A percentile compares a stretch with the other conserved stretches of the same genome.
These are phyloP conservation scores for Penstemon newberryi DNA, from an alignment of 257 asterid genomes.

Conservation along the genomic window DNA sequence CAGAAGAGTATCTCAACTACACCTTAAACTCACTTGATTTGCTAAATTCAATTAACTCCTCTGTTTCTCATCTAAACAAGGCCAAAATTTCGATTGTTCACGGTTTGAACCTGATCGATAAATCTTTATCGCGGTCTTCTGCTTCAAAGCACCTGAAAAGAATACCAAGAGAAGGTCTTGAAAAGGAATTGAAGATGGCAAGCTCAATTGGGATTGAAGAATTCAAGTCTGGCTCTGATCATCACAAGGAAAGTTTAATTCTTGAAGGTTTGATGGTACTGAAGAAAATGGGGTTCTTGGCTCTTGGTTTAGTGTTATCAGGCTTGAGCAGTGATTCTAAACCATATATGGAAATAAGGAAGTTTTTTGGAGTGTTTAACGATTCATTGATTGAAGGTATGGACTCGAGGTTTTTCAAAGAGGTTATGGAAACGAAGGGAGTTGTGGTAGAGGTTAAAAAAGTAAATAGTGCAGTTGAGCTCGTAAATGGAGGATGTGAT, in stretches of 20 bases:
- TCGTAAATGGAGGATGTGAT: constrained; percentile 10
- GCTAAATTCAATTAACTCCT: constrained; percentile 51
- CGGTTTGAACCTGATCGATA: constrained; percentile 37
- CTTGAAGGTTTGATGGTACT: constrained; percentile 38
- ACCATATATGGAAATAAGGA: constrained; percentile 41
- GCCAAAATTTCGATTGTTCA: constrained; percentile 43
- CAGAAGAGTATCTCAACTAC: constrained; percentile 50
- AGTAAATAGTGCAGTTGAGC: constrained; percentile 39
- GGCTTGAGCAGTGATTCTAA: constrained; percentile 44
- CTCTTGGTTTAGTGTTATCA: constrained; percentile 49
- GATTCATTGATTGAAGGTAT: constrained; percentile 38
- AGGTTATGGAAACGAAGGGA: constrained; percentile 30
- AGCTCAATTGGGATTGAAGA: constrained; percentile 30
- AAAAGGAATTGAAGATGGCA: constrained; percentile 31
- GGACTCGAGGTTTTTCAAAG: constrained; percentile 36
- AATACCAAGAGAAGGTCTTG: constrained; percentile 25
- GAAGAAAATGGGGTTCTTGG: constrained; percentile 39
- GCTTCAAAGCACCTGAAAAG: constrained; percentile 26
- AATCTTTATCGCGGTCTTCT: constrained; percentile 21
- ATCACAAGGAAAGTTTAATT: constrained; percentile 37
- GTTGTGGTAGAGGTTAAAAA: constrained; percentile 47
- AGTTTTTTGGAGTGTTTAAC: constrained; percentile 25
- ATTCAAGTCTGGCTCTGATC: constrained; percentile 20
- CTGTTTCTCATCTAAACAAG: constrained; percentile 47
- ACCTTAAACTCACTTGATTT: constrained; percentile 43